These are phyloP conservation scores for Petunia axillaris DNA, from an alignment of 257 asterid species.

Conservation along the genomic window DNA sequence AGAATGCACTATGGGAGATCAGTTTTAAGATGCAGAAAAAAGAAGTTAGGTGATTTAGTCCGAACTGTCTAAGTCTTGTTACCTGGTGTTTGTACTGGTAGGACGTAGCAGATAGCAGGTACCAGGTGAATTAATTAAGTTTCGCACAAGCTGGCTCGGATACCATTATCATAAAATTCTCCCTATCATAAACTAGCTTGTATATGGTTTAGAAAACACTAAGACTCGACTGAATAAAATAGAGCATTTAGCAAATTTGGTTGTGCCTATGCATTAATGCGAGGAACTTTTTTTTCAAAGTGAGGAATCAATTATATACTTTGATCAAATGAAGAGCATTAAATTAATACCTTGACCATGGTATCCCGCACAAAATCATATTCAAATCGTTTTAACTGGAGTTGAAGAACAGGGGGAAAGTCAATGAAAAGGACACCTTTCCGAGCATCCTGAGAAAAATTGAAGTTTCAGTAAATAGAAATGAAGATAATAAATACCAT, in stretches of 20 bases:
- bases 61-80: background rate
- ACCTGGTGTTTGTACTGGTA: background rate
- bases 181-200: background rate
- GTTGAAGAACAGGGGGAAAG: slow-evolving; percentile 88
- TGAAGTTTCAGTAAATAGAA: slow-evolving; percentile 4
- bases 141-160: background rate
- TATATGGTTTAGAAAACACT: slow-evolving; percentile 20
- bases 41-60: background rate
- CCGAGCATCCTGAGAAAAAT: slow-evolving; percentile 69
- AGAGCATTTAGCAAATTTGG: background rate
- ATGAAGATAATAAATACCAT: background rate
- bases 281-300: slow-evolving; percentile 3
- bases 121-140: background rate
- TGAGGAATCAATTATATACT: slow-evolving; percentile 20
- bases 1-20: slow-evolving; percentile 1
- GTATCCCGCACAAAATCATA: slow-evolving; percentile 78
- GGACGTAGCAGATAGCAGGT: background rate
- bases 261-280: background rate
- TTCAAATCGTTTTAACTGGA: slow-evolving; percentile 78
- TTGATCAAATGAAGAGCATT: slow-evolving; percentile 17
- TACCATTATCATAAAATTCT: background rate
- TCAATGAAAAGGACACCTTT: slow-evolving; percentile 82
- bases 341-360: slow-evolving; percentile 69
- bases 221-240: slow-evolving; percentile 6
- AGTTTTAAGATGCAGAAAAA: background rate